Evolutionary conservation across 352 stramenopile genomes (phyloP), one percentile per base, ranked within the genome.

Genomic region (Globisporangium viniferum): DNA sequence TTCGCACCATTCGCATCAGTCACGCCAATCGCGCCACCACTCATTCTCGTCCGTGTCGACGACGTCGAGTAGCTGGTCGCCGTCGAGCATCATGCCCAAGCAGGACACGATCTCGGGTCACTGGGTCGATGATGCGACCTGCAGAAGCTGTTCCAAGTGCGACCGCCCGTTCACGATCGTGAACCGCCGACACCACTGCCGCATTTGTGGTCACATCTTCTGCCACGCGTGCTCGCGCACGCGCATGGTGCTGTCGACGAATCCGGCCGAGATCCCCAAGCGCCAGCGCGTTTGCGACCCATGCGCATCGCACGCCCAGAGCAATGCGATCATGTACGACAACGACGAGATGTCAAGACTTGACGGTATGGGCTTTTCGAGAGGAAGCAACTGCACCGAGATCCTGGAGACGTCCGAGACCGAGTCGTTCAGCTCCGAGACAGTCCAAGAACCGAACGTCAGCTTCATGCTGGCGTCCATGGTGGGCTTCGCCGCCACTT

Each of bases 161-260:
- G 80, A 86, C 69, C 78, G 81, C 35, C 59, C 29, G 6, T 94
- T 94, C 63, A 89, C 86, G 59, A 73, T 94, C 31, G 78, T 91
- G 51, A 89, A 91, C 72, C 82, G 86, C 2, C 83, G 86, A 31
- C 86, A 94, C 68, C 86, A 94, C 76, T 94, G 86, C 73, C 86
- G 86, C 61, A 84, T 92, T 57, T 94, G 86, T 59, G 86, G 86
- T 36, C 71, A 93, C 70, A 90, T 94, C 58, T 94, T 94, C 74
- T 94, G 86, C 67, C 81, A 90, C 72, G 73, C 81, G 35, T 94
- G 86, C 62, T 92, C 86, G 20, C 87, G 88, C 44, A 93, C 79
- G 46, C 79, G 90, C 24, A 94, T 95, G 75, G 78, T 92, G 67
- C 74, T 96, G 33, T 80, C 81, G 51, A 93, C 82, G 36, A 89